A percentile compares a stretch with the other conserved stretches of the same genome.
These are phyloP conservation scores for Boletus pseudopeckii DNA, from an alignment of 768 basidiomycete species.

Conservation along the genomic window DNA sequence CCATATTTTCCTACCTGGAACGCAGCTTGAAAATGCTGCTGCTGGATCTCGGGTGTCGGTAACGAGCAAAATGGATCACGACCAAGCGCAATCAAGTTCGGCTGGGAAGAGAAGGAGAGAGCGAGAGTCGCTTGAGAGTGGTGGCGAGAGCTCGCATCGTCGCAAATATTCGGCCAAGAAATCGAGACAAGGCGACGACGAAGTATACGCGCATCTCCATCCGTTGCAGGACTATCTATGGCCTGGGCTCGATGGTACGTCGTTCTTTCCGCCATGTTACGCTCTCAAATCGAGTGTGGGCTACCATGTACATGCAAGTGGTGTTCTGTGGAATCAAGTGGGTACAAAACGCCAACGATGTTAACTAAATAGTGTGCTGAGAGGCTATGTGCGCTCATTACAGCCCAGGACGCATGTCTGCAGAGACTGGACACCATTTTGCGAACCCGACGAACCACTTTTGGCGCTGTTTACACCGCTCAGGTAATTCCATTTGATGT, in stretches of 20 bases:
- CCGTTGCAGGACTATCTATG: constrained; percentile 51
- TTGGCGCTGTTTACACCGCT: constrained; percentile 67
- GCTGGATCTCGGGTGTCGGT: background rate
- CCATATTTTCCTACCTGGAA: constrained; percentile 10
- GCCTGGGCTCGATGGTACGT: constrained; percentile 54
- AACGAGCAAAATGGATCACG: background rate
- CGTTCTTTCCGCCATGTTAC: background rate
- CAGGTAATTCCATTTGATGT: constrained; percentile 40
- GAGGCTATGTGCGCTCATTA: background rate
- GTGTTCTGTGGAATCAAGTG: constrained; percentile 87
- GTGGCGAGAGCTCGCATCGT: background rate
- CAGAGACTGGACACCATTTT: constrained; percentile 72
- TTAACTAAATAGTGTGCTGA: background rate
- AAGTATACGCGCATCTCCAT: constrained; percentile 49
- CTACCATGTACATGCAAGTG: constrained; percentile 40
- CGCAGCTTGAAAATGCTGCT: background rate
- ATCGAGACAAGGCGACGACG: constrained; percentile 45
- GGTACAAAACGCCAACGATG: constrained; percentile 6
- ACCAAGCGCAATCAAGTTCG: background rate
- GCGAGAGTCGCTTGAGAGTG: background rate
- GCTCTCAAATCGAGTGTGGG: background rate
- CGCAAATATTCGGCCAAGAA: constrained; percentile 22
- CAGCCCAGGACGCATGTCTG: constrained; percentile 69
- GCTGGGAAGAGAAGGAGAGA: background rate
- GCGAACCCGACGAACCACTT: constrained; percentile 81